phyloP scores from a whole-genome alignment of 805 yeast species.

The Jamesozyma spencerorum region DNA sequence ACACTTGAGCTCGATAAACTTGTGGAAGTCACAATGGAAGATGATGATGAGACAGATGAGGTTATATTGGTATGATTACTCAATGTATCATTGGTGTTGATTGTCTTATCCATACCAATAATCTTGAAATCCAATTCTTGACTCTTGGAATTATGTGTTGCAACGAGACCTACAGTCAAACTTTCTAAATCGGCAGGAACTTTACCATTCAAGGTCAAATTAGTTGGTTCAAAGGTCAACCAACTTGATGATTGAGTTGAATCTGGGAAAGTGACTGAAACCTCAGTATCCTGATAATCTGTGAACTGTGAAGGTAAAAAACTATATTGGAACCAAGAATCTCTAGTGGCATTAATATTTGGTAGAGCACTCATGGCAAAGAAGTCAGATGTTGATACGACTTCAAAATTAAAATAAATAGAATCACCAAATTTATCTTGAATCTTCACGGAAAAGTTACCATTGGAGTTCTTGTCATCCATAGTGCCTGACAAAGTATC shows the following conservation, averaged over 20 bases:
- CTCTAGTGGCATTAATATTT: constrained; percentile 60
- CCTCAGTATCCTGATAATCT: constrained; percentile 39
- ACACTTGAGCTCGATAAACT: constrained; percentile 24
- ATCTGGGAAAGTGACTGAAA: constrained; percentile 36
- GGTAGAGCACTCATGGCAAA: constrained; percentile 47
- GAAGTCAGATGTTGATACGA: constrained; percentile 43
- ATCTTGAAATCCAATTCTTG: constrained; percentile 43
- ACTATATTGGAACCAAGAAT: constrained; percentile 48
- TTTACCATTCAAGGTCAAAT: constrained; percentile 59
- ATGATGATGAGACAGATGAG: neutral
- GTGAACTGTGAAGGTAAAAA: constrained; percentile 50
- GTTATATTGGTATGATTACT: constrained; percentile 3
- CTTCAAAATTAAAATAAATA: constrained; percentile 47
- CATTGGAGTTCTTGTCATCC: constrained; percentile 36
- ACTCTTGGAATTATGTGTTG: constrained; percentile 29
- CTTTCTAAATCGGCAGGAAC: constrained; percentile 45
- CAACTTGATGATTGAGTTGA: constrained; percentile 40
- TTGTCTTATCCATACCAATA: constrained; percentile 35
- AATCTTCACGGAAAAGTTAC: constrained; percentile 44
- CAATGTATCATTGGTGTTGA: constrained; percentile 3
- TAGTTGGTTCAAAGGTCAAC: constrained; percentile 53
- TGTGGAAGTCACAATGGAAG: constrained; percentile 8
- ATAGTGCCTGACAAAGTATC: constrained; percentile 45
- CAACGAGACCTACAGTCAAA: constrained; percentile 34
- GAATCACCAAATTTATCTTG: constrained; percentile 52